Conservation (phyloP, 306 rosid genomes). For the Quercus mongolica region DNA sequence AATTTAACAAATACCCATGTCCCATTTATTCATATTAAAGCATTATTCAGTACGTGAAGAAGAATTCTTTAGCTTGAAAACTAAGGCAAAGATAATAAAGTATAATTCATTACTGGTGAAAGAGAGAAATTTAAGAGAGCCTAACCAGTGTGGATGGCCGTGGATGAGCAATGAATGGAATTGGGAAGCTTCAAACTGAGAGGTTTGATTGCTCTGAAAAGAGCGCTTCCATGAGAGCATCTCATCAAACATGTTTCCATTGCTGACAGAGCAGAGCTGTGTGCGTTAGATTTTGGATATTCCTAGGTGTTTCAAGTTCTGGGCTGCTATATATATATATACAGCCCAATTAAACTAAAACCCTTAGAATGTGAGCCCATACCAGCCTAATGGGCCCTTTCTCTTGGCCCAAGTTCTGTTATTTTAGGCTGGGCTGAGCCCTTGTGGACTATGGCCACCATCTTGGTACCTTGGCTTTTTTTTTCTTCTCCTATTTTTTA, state of each 20-base stretch:
- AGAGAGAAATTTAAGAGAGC: not conserved
- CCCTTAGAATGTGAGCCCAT: too few relatives aligned
- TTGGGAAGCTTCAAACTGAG: conserved; percentile 8
- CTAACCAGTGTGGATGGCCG: conserved; percentile 33
- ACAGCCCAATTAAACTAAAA: too few relatives aligned
- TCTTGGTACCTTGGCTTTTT: too few relatives aligned
- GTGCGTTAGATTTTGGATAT: not conserved
- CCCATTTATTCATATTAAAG: not conserved
- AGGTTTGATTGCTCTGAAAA: conserved; percentile 42
- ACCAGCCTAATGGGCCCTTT: too few relatives aligned
- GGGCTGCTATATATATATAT: too few relatives aligned
- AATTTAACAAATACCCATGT: not conserved
- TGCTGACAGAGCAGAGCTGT: not conserved
- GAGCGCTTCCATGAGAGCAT: conserved; percentile 40
- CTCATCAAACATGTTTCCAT: conserved; percentile 49
- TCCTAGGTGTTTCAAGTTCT: not conserved
- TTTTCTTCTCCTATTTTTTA: too few relatives aligned
- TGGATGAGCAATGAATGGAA: conserved; percentile 36
- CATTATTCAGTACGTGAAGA: not conserved
- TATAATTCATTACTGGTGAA: not conserved
- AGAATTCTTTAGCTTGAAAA: not conserved
- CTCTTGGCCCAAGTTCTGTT: too few relatives aligned
- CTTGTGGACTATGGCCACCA: too few relatives aligned
- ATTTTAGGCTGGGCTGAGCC: too few relatives aligned
- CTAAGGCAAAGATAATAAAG: not conserved